Conservation (phyloP, 805 yeast genomes). For the Maudiozyma barnettii region DNA sequence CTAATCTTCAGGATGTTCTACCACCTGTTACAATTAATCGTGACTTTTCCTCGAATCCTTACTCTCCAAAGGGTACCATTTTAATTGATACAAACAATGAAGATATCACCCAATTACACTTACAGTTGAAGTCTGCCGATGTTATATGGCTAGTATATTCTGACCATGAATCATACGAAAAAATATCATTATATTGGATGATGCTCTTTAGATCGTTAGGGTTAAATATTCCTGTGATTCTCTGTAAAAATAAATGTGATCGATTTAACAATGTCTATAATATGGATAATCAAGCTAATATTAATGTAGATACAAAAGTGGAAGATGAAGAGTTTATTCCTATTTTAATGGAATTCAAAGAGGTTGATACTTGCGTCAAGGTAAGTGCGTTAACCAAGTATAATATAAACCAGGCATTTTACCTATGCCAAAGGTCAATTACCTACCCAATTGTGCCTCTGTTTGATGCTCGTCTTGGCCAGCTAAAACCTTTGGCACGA, state of each 20-base stretch:
- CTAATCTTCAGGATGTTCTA: slow-evolving; percentile 65
- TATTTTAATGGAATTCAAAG: slow-evolving; percentile 80
- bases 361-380: slow-evolving; percentile 83
- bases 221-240: slow-evolving; percentile 83
- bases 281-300: not conserved
- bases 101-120: slow-evolving; percentile 50
- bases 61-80: slow-evolving; percentile 56
- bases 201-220: slow-evolving; percentile 89
- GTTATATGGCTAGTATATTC: slow-evolving; percentile 92
- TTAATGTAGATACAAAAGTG: slow-evolving; percentile 33
- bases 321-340: slow-evolving; percentile 79
- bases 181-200: slow-evolving; percentile 90
- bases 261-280: slow-evolving; percentile 11
- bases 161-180: slow-evolving; percentile 89
- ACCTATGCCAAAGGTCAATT: slow-evolving; percentile 86
- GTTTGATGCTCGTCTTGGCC: slow-evolving; percentile 84
- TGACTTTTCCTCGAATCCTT: slow-evolving; percentile 50
- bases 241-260: slow-evolving; percentile 79
- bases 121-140: slow-evolving; percentile 73
- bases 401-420: slow-evolving; percentile 78
- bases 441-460: slow-evolving; percentile 89
- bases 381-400: slow-evolving; percentile 77
- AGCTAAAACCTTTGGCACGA: slow-evolving; percentile 65
- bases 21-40: slow-evolving; percentile 81
- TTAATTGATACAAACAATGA: slow-evolving; percentile 73